Conservation (phyloP, 768 basidiomycete species). For the Podaxis sp. region DNA sequence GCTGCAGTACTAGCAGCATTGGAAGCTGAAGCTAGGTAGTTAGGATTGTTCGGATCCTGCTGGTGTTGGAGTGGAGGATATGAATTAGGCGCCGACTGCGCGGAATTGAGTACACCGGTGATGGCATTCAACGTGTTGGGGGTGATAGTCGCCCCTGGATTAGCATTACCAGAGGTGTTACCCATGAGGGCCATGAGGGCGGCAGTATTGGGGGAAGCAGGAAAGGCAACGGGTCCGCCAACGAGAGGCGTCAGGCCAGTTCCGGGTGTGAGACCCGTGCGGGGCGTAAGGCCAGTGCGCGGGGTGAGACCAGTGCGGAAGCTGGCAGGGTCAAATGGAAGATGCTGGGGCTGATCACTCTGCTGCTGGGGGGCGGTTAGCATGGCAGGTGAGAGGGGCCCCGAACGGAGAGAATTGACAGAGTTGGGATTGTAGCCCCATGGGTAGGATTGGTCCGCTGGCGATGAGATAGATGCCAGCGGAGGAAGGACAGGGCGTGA, state of each 20-base stretch:
- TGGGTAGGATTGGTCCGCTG: slow-evolving; percentile 56
- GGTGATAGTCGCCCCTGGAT: slow-evolving; percentile 51
- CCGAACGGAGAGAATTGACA: slow-evolving; percentile 81
- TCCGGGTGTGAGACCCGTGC: slow-evolving; percentile 75
- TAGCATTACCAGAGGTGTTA: slow-evolving; percentile 36
- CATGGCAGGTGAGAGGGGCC: slow-evolving; percentile 96
- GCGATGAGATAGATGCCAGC: slow-evolving; percentile 72
- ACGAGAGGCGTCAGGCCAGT: slow-evolving; percentile 80
- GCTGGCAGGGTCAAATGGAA: slow-evolving; percentile 63
- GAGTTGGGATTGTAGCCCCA: slow-evolving; percentile 62
- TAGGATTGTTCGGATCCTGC: slow-evolving; percentile 22
- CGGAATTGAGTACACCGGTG: slow-evolving; percentile 66
- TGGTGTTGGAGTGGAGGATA: slow-evolving; percentile 43
- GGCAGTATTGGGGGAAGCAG: slow-evolving; percentile 84
- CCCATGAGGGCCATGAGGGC: slow-evolving; percentile 93
- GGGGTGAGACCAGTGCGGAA: slow-evolving; percentile 88
- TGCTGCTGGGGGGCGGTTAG: slow-evolving; percentile 76
- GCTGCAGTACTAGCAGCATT: slow-evolving; percentile 70
- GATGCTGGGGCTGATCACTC: slow-evolving; percentile 31
- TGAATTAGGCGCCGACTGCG: slow-evolving; percentile 24
- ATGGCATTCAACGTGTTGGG: slow-evolving; percentile 77
- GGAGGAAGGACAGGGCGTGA: slow-evolving; percentile 79
- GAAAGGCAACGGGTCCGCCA: slow-evolving; percentile 70
- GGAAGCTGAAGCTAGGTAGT: slow-evolving; percentile 40
- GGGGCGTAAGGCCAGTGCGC: slow-evolving; percentile 78